phyloP scores from a whole-genome alignment of 345 rosid genomes.

The Lumnitzera racemosa region DNA sequence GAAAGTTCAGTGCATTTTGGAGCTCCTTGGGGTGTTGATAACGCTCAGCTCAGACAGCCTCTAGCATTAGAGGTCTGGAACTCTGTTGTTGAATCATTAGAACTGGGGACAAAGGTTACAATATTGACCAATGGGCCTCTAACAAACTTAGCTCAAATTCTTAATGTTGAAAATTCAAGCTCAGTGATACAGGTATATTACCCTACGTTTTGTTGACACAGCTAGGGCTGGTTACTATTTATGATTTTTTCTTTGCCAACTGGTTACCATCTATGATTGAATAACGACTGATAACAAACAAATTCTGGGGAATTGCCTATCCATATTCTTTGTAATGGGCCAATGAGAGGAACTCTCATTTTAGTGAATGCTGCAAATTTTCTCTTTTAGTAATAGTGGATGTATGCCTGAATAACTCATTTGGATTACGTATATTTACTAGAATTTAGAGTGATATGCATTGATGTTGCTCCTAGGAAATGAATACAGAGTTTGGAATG shows the following conservation, averaged over 20 bases:
- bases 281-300: too few relatives aligned
- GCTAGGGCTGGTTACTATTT: too few relatives aligned
- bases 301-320: too few relatives aligned
- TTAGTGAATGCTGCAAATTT: neutral
- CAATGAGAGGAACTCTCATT: neutral
- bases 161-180: conserved; percentile 20
- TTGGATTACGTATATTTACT: too few relatives aligned
- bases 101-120: conserved; percentile 42
- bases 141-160: conserved; percentile 55
- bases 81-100: conserved; percentile 29
- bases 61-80: conserved; percentile 59
- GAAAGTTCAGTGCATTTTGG: conserved; percentile 45
- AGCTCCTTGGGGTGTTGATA: conserved; percentile 60
- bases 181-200: conserved; percentile 46
- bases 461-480: too few relatives aligned
- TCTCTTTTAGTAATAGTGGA: neutral
- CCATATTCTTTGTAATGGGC: too few relatives aligned
- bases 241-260: too few relatives aligned
- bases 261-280: too few relatives aligned
- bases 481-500: too few relatives aligned
- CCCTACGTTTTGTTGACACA: too few relatives aligned
- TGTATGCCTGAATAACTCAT: neutral
- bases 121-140: conserved; percentile 68
- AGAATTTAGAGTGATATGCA: too few relatives aligned
- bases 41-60: conserved; percentile 59